Base-by-base conservation (phyloP, 345 rosid genomes). In the Euphorbia peplus region DNA sequence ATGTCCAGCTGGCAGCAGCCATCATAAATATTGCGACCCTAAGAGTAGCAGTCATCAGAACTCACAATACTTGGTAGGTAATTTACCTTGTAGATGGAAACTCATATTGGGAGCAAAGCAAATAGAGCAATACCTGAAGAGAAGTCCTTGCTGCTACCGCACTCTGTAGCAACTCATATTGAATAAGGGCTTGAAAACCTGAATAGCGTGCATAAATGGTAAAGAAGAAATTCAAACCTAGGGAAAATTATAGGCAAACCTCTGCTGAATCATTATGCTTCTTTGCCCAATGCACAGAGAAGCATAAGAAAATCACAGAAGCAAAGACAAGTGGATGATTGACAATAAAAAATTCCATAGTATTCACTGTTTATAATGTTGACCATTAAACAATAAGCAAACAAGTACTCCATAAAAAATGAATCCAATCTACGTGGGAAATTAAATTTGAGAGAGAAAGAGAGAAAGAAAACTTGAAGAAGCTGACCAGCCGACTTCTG, bases 181-280 rank as follows among this genome's bases (percentile, higher is more conserved):
- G 99, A 65, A 95, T 89, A 77, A 95, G 93, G 66, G 98, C 91
- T 88, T 95, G 98, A 70, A 95, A 95, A 71, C 99, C 99, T 95
- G 77, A 60, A 74, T 24, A 74, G 57, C 35, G 62, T 50, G 59
- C 25, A 76, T 22, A 46, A 71, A 73, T 47, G 48, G 52, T 11
- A 64, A 61, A 42, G 8, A 15, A 29, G 73, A 29, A 13, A 67
- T 35, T 47, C 19, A 35, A 78, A 52, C 42, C 22, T 26, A 52
- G 14, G 13, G 9, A 29, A 41, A 42, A 48, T 39, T 24, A 48
- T 8, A 69, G 26, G 53, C 22, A 51, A 24, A 68, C 54, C 51
- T 61, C 24, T 41, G 57, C 37, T 59, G 50, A 70, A 72, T 41
- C 6, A 58, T 48, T 8, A 9, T 51, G 47, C 58, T 56, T 52